A percentile compares a stretch with the other conserved stretches of the same genome.
Evolutionary conservation across 345 rosid species (phyloP).

Genomic region (Eucalyptus globulus): DNA sequence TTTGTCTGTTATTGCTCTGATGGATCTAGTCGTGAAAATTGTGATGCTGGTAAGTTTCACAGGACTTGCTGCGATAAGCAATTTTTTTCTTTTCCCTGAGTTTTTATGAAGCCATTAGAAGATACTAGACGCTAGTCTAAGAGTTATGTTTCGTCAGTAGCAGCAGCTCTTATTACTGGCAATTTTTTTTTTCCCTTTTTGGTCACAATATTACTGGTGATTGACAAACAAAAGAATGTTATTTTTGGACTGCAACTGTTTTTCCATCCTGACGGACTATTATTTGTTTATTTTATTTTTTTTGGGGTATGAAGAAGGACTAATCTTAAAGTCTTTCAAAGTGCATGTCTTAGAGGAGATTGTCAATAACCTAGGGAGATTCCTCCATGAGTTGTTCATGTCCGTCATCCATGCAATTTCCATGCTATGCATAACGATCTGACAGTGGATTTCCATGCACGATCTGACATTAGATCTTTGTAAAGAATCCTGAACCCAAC

Average conservation of each 20-base stretch:
- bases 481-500: neutral
- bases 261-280: neutral
- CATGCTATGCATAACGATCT: neutral
- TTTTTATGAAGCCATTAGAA: fast-evolving
- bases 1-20: slow-evolving; percentile 7
- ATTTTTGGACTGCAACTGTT: neutral
- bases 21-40: neutral
- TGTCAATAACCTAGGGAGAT: neutral
- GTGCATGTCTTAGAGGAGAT: neutral
- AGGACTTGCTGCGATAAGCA: neutral
- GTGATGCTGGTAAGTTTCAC: slow-evolving; percentile 6
- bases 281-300: no score
- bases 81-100: neutral
- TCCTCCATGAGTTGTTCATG: neutral
- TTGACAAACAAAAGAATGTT: neutral
- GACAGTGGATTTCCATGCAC: neutral
- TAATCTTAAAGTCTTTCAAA: fast-evolving
- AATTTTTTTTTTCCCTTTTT: neutral
- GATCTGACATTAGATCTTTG: neutral
- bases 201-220: fast-evolving
- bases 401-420: neutral
- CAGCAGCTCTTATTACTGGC: neutral
- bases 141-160: fast-evolving
- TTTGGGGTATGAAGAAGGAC: neutral
- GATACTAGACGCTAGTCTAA: fast-evolving